Base-by-base conservation (phyloP, 1,284 basidiomycete genomes). In the Heliocybe sulcata region DNA sequence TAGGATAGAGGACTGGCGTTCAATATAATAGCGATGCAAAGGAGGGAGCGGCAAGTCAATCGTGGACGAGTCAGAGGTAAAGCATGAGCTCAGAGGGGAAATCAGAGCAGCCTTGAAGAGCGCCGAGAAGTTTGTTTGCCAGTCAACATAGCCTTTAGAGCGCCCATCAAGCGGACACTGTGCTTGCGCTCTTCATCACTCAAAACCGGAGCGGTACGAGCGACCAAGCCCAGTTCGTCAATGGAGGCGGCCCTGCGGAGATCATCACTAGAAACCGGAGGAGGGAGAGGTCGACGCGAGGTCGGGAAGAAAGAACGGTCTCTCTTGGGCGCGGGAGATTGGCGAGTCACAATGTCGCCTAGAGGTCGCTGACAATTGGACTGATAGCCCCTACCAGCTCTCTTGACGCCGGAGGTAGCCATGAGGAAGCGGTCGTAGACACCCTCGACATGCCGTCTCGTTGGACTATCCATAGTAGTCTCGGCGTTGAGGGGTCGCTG, bases 351-450 rank as follows among this genome's bases (percentile, higher is more conserved):
- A 26, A 62, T 58, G 54, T 66, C 62, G 11, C 58, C 54, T 27
- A 69, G 59, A 1, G 79, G 74, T 35, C 72, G 75, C 42, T 67
- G 51, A 57, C 77, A 77, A 52, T 87, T 79, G 1, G 85, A 88
- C 66, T 90, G 84, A 60, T 90, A 90, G 11, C 87, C 87, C 60
- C 80, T 83, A 1, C 87, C 87, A 10, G 83, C 70, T 19, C 87
- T 83, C 63, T 83, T 88, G 38, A 90, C 85, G 27, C 84, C 83
- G 3, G 82, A 80, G 0, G 85, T 86, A 8, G 85, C 83, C 84
- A 88, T 87, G 27, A 90, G 73, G 72, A 90, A 85, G 38, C 84
- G 79, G 60, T 90, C 87, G 59, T 90, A 90, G 11, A 85, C 83
- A 52, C 79, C 79, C 69, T 90, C 87, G 23, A 85, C 62, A 45